Conservation (phyloP, 495 filamentous ascomycete genomes). For the Zalerion maritima region DNA sequence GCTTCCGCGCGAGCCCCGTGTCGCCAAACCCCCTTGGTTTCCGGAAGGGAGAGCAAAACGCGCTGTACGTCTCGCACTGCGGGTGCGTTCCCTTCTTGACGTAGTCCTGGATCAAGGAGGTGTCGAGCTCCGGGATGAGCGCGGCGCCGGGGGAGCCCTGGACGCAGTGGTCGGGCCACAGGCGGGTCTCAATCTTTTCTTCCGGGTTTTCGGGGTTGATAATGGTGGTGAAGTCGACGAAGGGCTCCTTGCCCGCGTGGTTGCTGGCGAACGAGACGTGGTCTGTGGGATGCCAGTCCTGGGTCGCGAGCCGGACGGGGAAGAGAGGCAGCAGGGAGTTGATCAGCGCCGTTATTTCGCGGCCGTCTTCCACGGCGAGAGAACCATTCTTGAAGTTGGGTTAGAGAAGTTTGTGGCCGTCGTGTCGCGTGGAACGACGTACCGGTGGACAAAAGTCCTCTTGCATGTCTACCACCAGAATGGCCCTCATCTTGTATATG, state of each 20-base stretch:
- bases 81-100: constrained; percentile 65
- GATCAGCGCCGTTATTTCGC: constrained; percentile 50
- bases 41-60: constrained; percentile 58
- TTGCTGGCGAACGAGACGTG: constrained; percentile 87
- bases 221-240: constrained; percentile 45
- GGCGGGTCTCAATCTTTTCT: constrained; percentile 48
- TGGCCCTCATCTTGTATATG: too few species aligned
- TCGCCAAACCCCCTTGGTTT: constrained; percentile 40
- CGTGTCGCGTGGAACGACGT: constrained; percentile 15
- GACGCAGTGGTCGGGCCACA: constrained; percentile 90
- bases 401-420: constrained; percentile 4
- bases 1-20: constrained; percentile 39
- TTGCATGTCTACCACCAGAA: constrained; percentile 79
- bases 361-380: constrained; percentile 61
- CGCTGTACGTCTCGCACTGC: constrained; percentile 81
- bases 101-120: constrained; percentile 40
- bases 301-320: constrained; percentile 59
- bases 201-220: constrained; percentile 48
- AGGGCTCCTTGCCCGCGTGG: constrained; percentile 55
- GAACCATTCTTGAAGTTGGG: constrained; percentile 50
- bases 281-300: constrained; percentile 72
- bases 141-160: constrained; percentile 57
- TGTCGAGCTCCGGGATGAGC: constrained; percentile 60
- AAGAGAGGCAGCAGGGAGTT: constrained; percentile 69
- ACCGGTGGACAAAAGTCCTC: constrained; percentile 95